Evolutionary conservation across 31 red algal genomes (phyloP), one percentile per base, ranked within the genome.

Genomic region (Asparagopsis taxiformis): DNA sequence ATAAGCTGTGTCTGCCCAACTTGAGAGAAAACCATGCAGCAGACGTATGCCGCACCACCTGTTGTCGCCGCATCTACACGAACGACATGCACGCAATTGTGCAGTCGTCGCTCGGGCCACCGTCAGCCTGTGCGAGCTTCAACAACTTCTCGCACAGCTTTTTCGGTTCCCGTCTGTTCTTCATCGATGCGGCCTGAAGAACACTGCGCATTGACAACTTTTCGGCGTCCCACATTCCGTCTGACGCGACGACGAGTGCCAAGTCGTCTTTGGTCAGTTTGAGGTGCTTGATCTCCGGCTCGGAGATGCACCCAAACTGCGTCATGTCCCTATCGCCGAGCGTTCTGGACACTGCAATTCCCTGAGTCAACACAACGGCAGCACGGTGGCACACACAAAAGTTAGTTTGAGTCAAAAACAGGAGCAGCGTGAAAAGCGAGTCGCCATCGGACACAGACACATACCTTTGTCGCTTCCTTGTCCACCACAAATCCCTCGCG

Each of bases 311-410:
- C 17, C 81, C 81, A 31, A 60, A 70, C 43, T 68, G 33, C 34
- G 50, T 56, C 81, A 86, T 86, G 35, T 86, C 81, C 25, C 70
- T 49, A 35, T 86, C 81, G 17, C 81, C 81, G n/a, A 86, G 41
- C 0, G 81, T 86, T 51, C 81, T 69, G 36, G 70, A 73, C 16
- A 86, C 71, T 49, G 70, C 81, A 24, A 86, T 65, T 39, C 81
- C 81, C 71, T 86, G 26, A 24, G 65, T 38, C 17, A 21, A 17
- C 39, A 29, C 31, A 64, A 21, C 44, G 34, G 49, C 31, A 68
- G 23, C 31, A 53, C 20, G 38, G 39, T 35, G 29, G 55, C 5
- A 62, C 26, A 72, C 20, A 11, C 4, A 34, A 6, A 55, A 0
- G 50, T 55, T 53, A 72, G 68, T 35, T 30, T 31, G n/a, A 20